Evolutionary conservation across 495 filamentous ascomycete genomes (phyloP), one percentile per base, ranked within the genome.

Genomic region (Melanomma pulvis-pyrius): DNA sequence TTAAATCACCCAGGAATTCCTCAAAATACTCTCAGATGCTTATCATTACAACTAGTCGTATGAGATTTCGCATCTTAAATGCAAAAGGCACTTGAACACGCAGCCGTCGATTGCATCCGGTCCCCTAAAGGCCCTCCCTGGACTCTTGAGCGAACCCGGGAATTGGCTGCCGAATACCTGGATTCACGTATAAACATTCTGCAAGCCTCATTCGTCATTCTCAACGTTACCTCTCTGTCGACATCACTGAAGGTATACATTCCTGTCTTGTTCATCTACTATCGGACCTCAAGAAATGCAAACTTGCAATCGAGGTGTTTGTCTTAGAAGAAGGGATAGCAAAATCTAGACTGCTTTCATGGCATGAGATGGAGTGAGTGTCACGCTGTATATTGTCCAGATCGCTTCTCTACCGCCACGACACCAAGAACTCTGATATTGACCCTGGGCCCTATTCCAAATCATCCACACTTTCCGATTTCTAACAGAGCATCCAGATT

Each of bases 121-220:
- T 26, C 24, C 8, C 51, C 51, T 26, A 54, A 29, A 29, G 15
- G 13, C 29, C 29, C 26, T 8, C 17, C 2, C 2, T 19, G 9
- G 8, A 54, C 24, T 17, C 17, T 17, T 54, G 6, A 13, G 6
- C 17, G 28, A 30, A 30, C 51, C 51, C 6, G 51, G 51, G 22
- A 32, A 9, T 17, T 4, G 29, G 29, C 22, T 54, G 51, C 51
- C 51, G 17, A 54, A 54, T 54, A 29, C 51, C 51, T 54, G 51
- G 51, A 54, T 29, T 32, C 25, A 30, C 8, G 4, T 9, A 32
- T 17, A 32, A 9, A 24, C 32, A 17, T 7, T 24, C 51, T 54
- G 51, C 51, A 54, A 4, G 28, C 32, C 51, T 54, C 3, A 54
- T 54, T 54, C 51, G 51, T 54, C 28, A 19, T 26, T 24, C 25